Conservation (phyloP, 495 filamentous ascomycete genomes). For the Annulohypoxylon moriforme region DNA sequence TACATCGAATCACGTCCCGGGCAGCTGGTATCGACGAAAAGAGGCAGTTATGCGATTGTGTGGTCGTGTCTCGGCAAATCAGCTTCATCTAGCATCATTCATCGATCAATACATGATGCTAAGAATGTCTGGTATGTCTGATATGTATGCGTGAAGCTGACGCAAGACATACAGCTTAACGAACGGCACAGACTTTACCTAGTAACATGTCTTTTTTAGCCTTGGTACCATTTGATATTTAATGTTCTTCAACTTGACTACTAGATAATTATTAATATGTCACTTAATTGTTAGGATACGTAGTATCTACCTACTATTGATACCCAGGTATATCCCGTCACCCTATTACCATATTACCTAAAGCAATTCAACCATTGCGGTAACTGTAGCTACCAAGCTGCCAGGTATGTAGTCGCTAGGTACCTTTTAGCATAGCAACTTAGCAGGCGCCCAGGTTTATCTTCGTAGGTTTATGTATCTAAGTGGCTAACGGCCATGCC, state of each 20-base stretch:
- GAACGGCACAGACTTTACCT: conserved; percentile 1
- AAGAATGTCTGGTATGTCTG: background rate
- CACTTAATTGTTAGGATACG: background rate
- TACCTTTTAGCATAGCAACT: too few species aligned
- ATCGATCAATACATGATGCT: conserved; percentile 19
- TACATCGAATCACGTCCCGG: background rate
- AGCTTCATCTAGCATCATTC: conserved; percentile 17
- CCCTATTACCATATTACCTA: background rate
- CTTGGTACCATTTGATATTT: too few species aligned
- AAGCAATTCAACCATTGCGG: background rate
- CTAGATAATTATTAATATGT: background rate
- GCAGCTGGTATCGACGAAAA: background rate
- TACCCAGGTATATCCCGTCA: background rate
- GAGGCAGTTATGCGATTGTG: background rate
- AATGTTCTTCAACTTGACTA: background rate
- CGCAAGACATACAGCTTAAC: conserved; percentile 28
- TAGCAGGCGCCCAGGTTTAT: background rate
- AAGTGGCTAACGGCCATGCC: conserved; percentile 23
- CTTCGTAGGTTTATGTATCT: conserved; percentile 3
- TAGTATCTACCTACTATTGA: background rate
- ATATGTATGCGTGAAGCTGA: conserved; percentile 17
- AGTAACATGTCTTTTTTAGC: background rate
- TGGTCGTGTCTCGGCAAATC: background rate
- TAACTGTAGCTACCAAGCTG: conserved; percentile 2
- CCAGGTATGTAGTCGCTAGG: background rate